These are phyloP conservation scores for Sporothrix brasiliensis DNA, from an alignment of 2,329 filamentous ascomycete species.

Conservation along the genomic window DNA sequence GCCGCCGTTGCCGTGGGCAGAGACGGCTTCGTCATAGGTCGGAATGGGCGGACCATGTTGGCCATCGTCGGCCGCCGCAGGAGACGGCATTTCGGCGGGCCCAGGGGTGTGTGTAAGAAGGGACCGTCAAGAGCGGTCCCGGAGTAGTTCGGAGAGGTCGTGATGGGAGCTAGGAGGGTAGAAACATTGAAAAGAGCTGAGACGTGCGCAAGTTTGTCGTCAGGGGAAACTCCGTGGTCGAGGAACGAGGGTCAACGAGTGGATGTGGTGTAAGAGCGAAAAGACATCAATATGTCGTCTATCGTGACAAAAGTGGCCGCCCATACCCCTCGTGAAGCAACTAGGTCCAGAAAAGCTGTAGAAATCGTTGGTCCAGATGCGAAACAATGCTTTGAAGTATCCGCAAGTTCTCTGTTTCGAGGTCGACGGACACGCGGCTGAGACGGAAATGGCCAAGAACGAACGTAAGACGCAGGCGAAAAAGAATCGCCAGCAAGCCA, in stretches of 20 bases:
- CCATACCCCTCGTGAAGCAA: not conserved
- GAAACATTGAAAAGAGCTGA: not conserved
- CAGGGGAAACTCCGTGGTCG: not conserved
- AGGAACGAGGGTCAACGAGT: not conserved
- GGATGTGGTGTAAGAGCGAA: not conserved
- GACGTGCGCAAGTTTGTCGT: too few species aligned
- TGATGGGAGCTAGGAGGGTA: not conserved
- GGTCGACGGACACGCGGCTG: not conserved
- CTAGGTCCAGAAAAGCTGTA: not conserved
- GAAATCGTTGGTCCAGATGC: not conserved
- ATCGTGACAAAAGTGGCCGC: not conserved
- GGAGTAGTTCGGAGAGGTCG: not conserved
- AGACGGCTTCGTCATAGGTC: slow-evolving; percentile 78
- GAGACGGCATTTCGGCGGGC: slow-evolving; percentile 9
- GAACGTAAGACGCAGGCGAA: not conserved
- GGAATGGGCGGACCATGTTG: slow-evolving; percentile 67
- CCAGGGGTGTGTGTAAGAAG: not conserved
- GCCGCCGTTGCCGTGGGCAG: slow-evolving; percentile 46
- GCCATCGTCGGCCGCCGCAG: slow-evolving; percentile 3
- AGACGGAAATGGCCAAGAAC: not conserved
- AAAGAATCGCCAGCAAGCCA: not conserved
- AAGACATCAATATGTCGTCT: not conserved
- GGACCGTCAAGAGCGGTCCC: not conserved
- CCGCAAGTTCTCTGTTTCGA: not conserved
- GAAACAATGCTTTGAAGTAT: not conserved